Evolutionary conservation across 106 monocot genomes (phyloP), one percentile per base, ranked within the genome.

Genomic region (Chionographis japonica): DNA sequence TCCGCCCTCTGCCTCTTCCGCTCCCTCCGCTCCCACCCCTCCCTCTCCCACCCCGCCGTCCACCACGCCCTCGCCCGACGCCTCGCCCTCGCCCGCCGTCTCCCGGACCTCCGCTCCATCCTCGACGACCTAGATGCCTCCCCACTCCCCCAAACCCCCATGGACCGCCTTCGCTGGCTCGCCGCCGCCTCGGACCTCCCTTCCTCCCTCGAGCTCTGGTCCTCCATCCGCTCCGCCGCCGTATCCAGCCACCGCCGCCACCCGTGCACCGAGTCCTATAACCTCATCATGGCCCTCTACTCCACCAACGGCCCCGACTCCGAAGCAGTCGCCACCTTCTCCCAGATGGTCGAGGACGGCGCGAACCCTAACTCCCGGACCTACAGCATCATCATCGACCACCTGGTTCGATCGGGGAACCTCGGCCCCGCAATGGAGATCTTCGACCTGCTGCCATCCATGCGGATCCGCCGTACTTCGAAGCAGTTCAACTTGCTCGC

Each of bases 311-410:
- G 77, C 40, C 39, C 17, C 18, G 81, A 91, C 58, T 40, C 61
- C 9, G 71, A 75, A 18, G 95, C 91, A n/a, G 72, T 86, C 8
- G 58, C 60, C 9, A 61, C 67, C 41, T 86, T 95, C 67, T 35
- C 12, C 40, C 69, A 53, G 43, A 75, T 95, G 81, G 52, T 95
- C 52, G 43, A 40, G 8, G 84, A 91, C 3, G 95, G 95, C 36
- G 86, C 81, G 3, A 68, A 58, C 46, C 95, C 95, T 14, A 95
- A 91, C 60, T 84, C 91, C 19, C 76, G 95, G 17, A 95, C 95
- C 38, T 95, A 84, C 67, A 91, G 88, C 9, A 69, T 86, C 37
- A 67, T 95, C 67, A 88, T 91, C 54, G 79, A 78, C 4, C 95
- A 95, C 62, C 52, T 95, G 58, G 72, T 84, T 2, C 61, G 52